Percentiles rank a stretch among this genome's conserved stretches.
phyloP scores from a whole-genome alignment of 305 asterid genomes.

The Fraxinus dipetala region DNA sequence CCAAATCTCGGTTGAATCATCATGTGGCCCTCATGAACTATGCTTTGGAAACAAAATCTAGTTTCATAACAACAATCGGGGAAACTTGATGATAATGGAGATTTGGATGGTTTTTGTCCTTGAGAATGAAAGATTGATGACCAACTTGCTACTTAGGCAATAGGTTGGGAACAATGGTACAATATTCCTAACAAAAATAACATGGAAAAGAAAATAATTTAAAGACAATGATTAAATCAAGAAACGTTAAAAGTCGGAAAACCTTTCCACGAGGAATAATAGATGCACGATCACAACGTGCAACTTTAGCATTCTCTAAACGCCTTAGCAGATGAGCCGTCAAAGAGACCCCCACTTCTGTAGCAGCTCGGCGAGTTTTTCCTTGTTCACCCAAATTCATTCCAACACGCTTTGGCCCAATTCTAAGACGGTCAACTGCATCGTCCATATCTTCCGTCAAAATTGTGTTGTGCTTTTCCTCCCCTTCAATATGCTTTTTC shows the following conservation, averaged over 20 bases:
- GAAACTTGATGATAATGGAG: not conserved
- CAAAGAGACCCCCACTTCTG: constrained; percentile 78
- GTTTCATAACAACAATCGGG: not conserved
- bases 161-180: not conserved
- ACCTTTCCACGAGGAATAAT: constrained; percentile 97
- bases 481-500: constrained; percentile 55
- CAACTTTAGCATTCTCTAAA: constrained; percentile 76
- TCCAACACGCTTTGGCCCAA: constrained; percentile 85
- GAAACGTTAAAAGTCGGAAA: constrained; percentile 11
- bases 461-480: constrained; percentile 25
- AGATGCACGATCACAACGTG: constrained; percentile 82
- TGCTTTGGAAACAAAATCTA: not conserved
- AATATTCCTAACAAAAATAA: not conserved
- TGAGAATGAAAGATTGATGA: not conserved
- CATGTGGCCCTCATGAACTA: not conserved
- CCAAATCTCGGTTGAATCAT: not conserved
- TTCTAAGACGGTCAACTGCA: constrained; percentile 88
- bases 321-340: constrained; percentile 80
- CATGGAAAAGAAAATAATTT: not conserved
- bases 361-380: constrained; percentile 84
- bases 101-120: not conserved
- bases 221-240: not conserved
- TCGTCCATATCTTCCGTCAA: constrained; percentile 79
- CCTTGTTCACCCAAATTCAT: constrained; percentile 81
- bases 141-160: not conserved